A percentile compares a stretch with the other conserved stretches of the same genome.
These are phyloP conservation scores for Lentinula edodes DNA, from an alignment of 768 basidiomycete species.

Conservation along the genomic window DNA sequence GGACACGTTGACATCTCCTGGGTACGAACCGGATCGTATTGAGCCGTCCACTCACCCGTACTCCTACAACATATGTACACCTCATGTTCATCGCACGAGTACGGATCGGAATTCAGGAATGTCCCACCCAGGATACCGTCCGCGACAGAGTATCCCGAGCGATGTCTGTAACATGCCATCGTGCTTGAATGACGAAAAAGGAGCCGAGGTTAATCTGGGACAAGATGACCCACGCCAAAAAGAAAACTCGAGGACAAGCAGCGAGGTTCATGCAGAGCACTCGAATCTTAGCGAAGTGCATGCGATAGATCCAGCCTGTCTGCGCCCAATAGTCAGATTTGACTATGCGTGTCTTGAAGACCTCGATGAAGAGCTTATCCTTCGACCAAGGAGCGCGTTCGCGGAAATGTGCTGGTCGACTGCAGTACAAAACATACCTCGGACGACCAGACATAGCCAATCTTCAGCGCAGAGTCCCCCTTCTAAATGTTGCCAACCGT, in stretches of 20 bases:
- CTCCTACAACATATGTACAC: background rate
- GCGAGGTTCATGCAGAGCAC: background rate
- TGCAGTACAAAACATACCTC: slow-evolving; percentile 21
- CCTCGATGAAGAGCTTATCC: slow-evolving; percentile 37
- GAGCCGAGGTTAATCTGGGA: background rate
- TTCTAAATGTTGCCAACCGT: background rate
- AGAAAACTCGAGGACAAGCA: background rate
- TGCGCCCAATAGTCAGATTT: slow-evolving; percentile 24
- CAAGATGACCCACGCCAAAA: background rate
- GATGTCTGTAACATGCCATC: background rate
- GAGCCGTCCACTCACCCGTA: background rate
- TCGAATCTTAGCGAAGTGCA: background rate
- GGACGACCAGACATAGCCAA: background rate
- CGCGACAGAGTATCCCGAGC: slow-evolving; percentile 2
- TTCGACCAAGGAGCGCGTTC: slow-evolving; percentile 33
- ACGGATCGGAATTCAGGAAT: background rate
- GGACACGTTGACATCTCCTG: background rate
- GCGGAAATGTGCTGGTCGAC: slow-evolving; percentile 36
- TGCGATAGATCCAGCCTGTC: slow-evolving; percentile 8
- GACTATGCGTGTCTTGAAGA: slow-evolving; percentile 34
- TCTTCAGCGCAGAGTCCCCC: background rate
- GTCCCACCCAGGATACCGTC: background rate
- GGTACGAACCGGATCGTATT: background rate
- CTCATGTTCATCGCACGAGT: background rate
- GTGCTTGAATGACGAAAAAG: background rate